These are phyloP conservation scores for Leccinum aurantiacum DNA, from an alignment of 768 basidiomycete species.

Conservation along the genomic window DNA sequence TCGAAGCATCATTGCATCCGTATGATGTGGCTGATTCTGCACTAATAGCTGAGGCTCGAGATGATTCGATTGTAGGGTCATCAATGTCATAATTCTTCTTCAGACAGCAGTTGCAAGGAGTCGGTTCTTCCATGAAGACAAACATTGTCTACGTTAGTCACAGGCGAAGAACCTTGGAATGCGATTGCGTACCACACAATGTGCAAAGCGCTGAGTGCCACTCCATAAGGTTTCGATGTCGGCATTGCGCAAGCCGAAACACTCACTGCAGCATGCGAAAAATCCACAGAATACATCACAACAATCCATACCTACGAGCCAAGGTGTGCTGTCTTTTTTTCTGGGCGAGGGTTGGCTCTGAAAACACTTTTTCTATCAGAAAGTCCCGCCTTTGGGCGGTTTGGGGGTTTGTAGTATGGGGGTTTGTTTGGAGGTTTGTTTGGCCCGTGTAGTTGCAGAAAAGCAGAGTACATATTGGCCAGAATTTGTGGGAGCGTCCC, in stretches of 20 bases:
- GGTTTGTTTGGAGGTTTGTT: too few species aligned
- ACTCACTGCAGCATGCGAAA: slow-evolving; percentile 23
- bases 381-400: too few species aligned
- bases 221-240: slow-evolving; percentile 2
- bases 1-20: slow-evolving; percentile 15
- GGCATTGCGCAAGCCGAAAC: neutral
- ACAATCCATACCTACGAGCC: slow-evolving; percentile 19
- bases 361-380: too few species aligned
- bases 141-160: neutral
- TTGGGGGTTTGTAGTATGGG: too few species aligned
- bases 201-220: slow-evolving; percentile 9
- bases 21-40: slow-evolving; percentile 17
- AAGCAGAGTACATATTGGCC: too few species aligned
- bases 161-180: neutral
- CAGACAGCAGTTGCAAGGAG: slow-evolving; percentile 17
- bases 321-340: neutral
- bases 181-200: slow-evolving; percentile 15
- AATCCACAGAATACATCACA: slow-evolving; percentile 26
- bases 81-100: slow-evolving; percentile 9
- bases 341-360: too few species aligned
- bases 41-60: slow-evolving; percentile 7
- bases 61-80: neutral
- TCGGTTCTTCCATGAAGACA: slow-evolving; percentile 8
- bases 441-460: too few species aligned
- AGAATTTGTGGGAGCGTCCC: too few species aligned